Evolutionary conservation across 75 land plant species (phyloP).

Genomic region (Larix kaempferi): DNA sequence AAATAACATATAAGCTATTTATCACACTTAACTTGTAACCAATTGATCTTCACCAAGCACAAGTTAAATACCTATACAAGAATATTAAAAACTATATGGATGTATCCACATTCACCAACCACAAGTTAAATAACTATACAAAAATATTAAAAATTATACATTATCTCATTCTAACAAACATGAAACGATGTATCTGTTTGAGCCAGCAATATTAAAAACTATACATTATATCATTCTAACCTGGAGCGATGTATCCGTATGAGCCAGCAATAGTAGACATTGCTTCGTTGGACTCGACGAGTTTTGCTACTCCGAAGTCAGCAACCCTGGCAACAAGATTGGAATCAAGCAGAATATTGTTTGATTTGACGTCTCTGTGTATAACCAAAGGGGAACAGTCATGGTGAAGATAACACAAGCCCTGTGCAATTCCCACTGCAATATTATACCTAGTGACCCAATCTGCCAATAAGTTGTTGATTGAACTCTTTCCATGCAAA

Average conservation of each 20-base stretch:
- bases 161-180: too few species aligned
- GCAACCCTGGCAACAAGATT: conserved; percentile 70
- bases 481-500: conserved; percentile 42
- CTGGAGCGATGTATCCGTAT: conserved; percentile 91
- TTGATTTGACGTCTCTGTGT: conserved; percentile 82
- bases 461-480: conserved; percentile 22
- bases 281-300: conserved; percentile 52
- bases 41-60: too few species aligned
- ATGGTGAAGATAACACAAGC: conserved; percentile 81
- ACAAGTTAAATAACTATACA: too few species aligned
- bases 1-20: too few species aligned
- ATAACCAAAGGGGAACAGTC: conserved; percentile 76
- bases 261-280: conserved; percentile 82
- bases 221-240: conserved; percentile 19
- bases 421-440: conserved; percentile 71
- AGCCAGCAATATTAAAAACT: too few species aligned
- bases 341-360: conserved; percentile 72
- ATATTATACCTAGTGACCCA: conserved; percentile 63
- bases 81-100: too few species aligned
- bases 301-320: conserved; percentile 79
- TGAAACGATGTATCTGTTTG: too few species aligned
- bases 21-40: too few species aligned
- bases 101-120: too few species aligned
- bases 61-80: too few species aligned
- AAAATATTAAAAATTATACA: too few species aligned